Evolutionary conservation across 441 rosid genomes (phyloP), one percentile per base, ranked within the genome.

Genomic region (Eugenia klotzschiana): DNA sequence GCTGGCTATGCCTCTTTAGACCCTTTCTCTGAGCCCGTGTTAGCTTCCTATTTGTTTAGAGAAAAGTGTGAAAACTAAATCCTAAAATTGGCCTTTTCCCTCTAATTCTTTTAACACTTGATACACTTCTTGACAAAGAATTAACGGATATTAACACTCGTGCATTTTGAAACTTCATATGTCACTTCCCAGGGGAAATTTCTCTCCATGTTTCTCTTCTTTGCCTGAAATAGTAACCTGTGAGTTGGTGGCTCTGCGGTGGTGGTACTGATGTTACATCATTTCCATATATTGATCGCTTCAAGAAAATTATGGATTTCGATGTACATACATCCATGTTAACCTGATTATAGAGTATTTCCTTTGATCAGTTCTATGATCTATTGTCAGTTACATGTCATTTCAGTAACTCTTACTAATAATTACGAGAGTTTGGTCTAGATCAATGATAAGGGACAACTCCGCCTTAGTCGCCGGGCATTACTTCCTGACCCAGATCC

Each of bases 401-500:
- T 57, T 64, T 69, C 77, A 69, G 25, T 60, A 51, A 33, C 49
- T 85, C 40, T 72, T 79, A 56, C 54, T 41, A 16, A 22, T 52
- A 74, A 29, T 79, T 51, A 43, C 16, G 13, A 74, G 50, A 23
- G 51, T 87, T 82, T 74, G 80, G 86, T 86, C 54, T 91, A 97
- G 99, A 92, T 97, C 84, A 96, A 96, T 83, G 96, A 91, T 79
- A 97, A 96, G 88, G 99, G 99, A 58, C 99, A 97, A 87, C 98
- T 97, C 86, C 95, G 98, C 79, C 96, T 96, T 64, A 97, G 99
- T 87, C 98, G 94, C 57, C 87, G 89, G 77, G 98, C 98, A 40
- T 91, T 97, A 85, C 96, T 94, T 87, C 97, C 98, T 74, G 97
- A 93, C 58, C 69, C 91, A 64, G 88, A 92, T 80, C 79, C 80